Evolutionary conservation across 2,329 filamentous ascomycete genomes (phyloP).

Genomic region (Penicillium decumbens): DNA sequence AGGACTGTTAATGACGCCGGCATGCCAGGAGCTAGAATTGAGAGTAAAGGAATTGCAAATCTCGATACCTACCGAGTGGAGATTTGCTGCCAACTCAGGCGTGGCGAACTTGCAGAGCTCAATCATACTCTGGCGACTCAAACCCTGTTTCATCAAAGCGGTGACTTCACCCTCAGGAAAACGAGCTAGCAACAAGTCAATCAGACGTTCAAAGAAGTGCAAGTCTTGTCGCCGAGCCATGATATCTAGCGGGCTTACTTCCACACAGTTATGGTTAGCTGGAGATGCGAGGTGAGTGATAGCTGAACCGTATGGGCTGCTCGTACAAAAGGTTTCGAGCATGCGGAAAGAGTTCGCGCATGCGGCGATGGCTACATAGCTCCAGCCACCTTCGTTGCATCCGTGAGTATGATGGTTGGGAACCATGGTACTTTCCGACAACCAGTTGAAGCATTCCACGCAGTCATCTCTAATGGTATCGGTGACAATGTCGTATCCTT

Average conservation of each 20-base stretch:
- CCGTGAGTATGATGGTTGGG: not conserved
- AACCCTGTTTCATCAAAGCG: not conserved
- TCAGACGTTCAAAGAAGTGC: not conserved
- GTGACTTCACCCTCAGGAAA: not conserved
- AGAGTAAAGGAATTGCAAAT: not conserved
- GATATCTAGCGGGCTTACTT: not conserved
- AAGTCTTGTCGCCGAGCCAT: not conserved
- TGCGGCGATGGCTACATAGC: constrained; percentile 9
- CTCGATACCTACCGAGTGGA: not conserved
- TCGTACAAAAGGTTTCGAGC: constrained; percentile 5
- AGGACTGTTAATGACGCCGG: not conserved
- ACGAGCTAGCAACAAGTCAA: not conserved
- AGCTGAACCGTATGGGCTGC: not conserved
- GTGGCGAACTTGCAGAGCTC: not conserved
- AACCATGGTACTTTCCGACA: not conserved
- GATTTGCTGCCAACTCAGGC: not conserved
- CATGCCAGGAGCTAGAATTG: not conserved
- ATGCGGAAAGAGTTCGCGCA: constrained; percentile 1
- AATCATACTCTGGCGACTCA: not conserved
- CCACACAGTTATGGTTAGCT: not conserved
- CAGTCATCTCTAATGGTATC: constrained; percentile 12
- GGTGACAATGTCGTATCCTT: constrained; percentile 7
- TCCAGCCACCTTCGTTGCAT: constrained; percentile 16
- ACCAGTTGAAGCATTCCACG: constrained; percentile 8
- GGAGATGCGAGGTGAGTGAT: not conserved